Evolutionary conservation across 495 filamentous ascomycete species (phyloP).

Genomic region (Penicillium ucsense): DNA sequence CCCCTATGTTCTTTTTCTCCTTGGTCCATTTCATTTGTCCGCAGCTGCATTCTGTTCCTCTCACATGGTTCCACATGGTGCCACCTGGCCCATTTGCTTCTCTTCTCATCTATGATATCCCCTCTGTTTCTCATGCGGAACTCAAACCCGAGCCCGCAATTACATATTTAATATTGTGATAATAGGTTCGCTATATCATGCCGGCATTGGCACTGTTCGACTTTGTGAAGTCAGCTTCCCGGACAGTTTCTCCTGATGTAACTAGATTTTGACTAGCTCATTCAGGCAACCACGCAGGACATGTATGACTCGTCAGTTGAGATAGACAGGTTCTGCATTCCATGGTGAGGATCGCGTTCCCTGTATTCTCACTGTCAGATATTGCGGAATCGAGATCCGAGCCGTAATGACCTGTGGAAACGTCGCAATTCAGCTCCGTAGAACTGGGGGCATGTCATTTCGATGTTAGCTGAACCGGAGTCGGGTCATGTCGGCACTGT

Average conservation of each 20-base stretch:
- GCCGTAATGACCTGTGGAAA: not conserved
- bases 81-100: not conserved
- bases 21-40: constrained; percentile 12
- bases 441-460: not conserved
- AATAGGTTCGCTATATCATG: constrained; percentile 13
- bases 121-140: constrained; percentile 22
- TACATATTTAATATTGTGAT: constrained; percentile 21
- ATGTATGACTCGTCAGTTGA: no score
- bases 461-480: no score
- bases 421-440: not conserved
- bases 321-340: no score
- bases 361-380: not conserved
- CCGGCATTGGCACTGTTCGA: constrained; percentile 14
- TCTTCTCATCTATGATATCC: constrained; percentile 26
- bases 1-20: constrained; percentile 7
- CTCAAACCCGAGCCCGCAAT: constrained; percentile 14
- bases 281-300: constrained; percentile 1
- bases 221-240: not conserved
- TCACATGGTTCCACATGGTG: constrained; percentile 4
- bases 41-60: constrained; percentile 8
- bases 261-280: constrained; percentile 13
- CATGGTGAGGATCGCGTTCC: not conserved
- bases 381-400: constrained; percentile 9
- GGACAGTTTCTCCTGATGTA: constrained; percentile 3
- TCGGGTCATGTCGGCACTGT: no score